Evolutionary conservation across 805 yeast genomes (phyloP), one percentile per base, ranked within the genome.

Genomic region (Yamadazyma olivae): DNA sequence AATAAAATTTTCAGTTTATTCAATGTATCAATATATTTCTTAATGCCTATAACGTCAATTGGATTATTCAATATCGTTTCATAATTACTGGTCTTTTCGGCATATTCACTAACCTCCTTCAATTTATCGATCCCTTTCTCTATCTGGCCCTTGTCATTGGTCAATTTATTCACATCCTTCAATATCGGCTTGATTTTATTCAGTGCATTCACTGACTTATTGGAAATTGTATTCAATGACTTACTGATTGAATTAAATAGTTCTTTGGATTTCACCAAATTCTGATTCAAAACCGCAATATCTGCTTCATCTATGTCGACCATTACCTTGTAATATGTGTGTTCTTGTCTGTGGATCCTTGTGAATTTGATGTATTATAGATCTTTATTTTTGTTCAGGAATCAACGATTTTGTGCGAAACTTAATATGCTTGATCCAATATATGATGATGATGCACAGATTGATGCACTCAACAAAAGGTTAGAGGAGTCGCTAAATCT

Each of bases 241-340:
- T 61, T 59, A 8, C 76, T 65, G 37, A 89, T 79, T 29, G 72
- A 59, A 2, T 57, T 51, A 7, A 88, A 74, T 27, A 87, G 59
- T 14, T 66, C 68, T 26, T 74, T 72, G 3, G 87, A 75, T 36
- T 77, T 73, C 32, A 69, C 58, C 22, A 90, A 67, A 36, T 83
- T 81, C 50, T 84, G 93, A 35, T 86, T 83, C 21, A 89, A 70
- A 4, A 89, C 89, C 2, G 87, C 81, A 22, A 87, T 80, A 48
- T 88, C 96, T 2, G 90, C 89, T 54, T 83, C 91, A 50, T 84
- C 90, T 2, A 79, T 65, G 49, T 83, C 90, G 9, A 57, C 57
- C 44, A 44, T 44, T n/a, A n/a, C n/a, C n/a, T n/a, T n/a, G n/a
- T n/a, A n/a, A n/a, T n/a, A n/a, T n/a, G n/a, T 28, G 20, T 3